A percentile compares a stretch with the other conserved stretches of the same genome.
These are phyloP conservation scores for Eremochloa ophiuroides DNA, from an alignment of 176 grass and related monocot genomes.

Conservation along the genomic window DNA sequence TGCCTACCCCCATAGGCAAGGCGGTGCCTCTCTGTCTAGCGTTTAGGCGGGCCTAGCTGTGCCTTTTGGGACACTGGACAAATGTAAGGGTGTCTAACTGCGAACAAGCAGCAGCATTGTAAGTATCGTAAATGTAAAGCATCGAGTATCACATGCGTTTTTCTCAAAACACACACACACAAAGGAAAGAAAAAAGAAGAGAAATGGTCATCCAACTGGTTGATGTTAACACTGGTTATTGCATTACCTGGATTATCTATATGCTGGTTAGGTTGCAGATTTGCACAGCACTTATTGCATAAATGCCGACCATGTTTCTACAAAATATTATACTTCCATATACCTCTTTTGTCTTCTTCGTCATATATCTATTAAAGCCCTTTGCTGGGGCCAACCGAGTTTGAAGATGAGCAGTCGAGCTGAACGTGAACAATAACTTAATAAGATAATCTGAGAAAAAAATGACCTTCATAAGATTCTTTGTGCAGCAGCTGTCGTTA, in stretches of 20 bases:
- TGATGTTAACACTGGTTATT: not conserved
- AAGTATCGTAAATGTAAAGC: not conserved
- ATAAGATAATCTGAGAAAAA: not conserved
- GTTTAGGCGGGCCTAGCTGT: too few species aligned
- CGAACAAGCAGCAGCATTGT: not conserved
- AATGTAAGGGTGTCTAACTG: not conserved
- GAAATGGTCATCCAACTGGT: not conserved
- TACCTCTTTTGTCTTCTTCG: not conserved
- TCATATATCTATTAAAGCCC: not conserved
- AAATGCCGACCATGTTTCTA: not conserved
- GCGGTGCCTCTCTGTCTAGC: too few species aligned
- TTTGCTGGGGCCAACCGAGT: not conserved
- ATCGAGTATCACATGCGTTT: not conserved
- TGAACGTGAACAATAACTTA: not conserved
- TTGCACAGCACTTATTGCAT: not conserved
- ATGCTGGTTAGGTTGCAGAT: not conserved
- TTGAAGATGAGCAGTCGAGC: not conserved
- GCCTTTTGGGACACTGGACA: too few species aligned
- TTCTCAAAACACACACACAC: not conserved
- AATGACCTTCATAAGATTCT: not conserved
- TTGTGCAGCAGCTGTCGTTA: not conserved
- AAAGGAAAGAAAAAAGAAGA: constrained; percentile 1
- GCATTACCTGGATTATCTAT: not conserved
- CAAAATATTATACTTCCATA: not conserved
- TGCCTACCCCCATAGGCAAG: too few species aligned